A percentile compares a stretch with the other conserved stretches of the same genome.
Evolutionary conservation across 371 early-diverging fungal species (phyloP).

Genomic region (Apophysomyces elegans): DNA sequence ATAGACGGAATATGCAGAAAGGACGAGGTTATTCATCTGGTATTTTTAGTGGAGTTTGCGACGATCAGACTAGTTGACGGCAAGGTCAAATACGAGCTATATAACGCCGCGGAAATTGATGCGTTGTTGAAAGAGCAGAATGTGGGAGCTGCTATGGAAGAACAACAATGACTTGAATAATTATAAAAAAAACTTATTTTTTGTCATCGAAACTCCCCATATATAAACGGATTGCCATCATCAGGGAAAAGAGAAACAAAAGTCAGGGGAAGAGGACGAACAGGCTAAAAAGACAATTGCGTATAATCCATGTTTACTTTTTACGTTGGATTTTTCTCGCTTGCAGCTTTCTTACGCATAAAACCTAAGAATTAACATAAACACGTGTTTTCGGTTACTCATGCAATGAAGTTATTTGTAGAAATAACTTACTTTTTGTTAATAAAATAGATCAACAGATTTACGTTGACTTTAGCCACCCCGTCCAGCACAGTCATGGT

Average conservation of each 20-base stretch:
- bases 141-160: slow-evolving; percentile 48
- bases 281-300: too few species aligned
- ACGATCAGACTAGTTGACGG: slow-evolving; percentile 64
- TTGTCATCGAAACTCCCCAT: too few species aligned
- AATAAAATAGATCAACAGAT: slow-evolving; percentile 90
- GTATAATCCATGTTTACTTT: background rate
- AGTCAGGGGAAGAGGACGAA: background rate
- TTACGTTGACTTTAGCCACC: slow-evolving; percentile 93
- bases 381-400: too few species aligned
- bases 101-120: slow-evolving; percentile 77
- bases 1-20: background rate
- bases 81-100: slow-evolving; percentile 68
- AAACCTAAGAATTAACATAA: background rate
- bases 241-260: background rate
- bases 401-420: too few species aligned
- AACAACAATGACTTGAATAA: slow-evolving; percentile 19
- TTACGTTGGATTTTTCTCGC: background rate
- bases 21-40: slow-evolving; percentile 1
- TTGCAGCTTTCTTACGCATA: background rate
- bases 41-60: slow-evolving; percentile 77
- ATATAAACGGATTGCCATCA: too few species aligned
- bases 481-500: slow-evolving; percentile 91
- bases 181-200: background rate
- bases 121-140: slow-evolving; percentile 73
- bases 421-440: slow-evolving; percentile 89